These are phyloP conservation scores for Trichosporon asahii DNA, from an alignment of 1,284 basidiomycete species.

Conservation along the genomic window DNA sequence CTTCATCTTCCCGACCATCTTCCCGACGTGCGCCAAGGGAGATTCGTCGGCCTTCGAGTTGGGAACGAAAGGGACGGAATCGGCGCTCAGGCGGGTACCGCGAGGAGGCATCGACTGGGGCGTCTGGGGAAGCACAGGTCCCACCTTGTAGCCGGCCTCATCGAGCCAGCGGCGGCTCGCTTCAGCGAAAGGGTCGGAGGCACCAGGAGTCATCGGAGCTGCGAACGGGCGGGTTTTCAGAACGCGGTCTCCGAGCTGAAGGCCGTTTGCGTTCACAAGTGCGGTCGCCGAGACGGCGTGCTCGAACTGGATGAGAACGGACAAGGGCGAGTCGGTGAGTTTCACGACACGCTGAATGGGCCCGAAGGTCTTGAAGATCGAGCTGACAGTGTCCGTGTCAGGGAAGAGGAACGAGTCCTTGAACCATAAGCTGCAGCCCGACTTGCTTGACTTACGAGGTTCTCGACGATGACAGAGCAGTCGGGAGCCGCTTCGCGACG, in stretches of 20 bases:
- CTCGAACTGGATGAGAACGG: constrained; percentile 41
- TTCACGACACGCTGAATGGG: constrained; percentile 34
- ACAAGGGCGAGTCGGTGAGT: constrained; percentile 26
- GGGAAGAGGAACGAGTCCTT: constrained; percentile 41
- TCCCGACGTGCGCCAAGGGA: background rate
- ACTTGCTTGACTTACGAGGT: constrained; percentile 30
- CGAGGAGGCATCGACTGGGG: constrained; percentile 8
- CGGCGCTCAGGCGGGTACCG: constrained; percentile 24
- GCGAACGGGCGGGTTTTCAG: constrained; percentile 12
- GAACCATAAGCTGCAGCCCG: constrained; percentile 15
- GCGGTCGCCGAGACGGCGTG: constrained; percentile 32
- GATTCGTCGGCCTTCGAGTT: background rate
- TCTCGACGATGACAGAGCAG: constrained; percentile 40
- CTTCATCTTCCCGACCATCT: constrained; percentile 9
- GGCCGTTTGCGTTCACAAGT: constrained; percentile 35
- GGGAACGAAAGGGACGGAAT: constrained; percentile 32
- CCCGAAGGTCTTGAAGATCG: constrained; percentile 42
- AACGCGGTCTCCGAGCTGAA: constrained; percentile 31
- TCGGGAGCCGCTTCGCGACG: constrained; percentile 28
- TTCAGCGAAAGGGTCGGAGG: constrained; percentile 23
- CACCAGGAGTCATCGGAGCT: background rate
- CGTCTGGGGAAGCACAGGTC: background rate
- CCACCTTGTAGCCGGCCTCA: background rate
- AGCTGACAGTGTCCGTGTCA: constrained; percentile 29
- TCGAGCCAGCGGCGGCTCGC: constrained; percentile 1